Evolutionary conservation across 2,329 filamentous ascomycete genomes (phyloP).

Genomic region (Neonectria faginata): DNA sequence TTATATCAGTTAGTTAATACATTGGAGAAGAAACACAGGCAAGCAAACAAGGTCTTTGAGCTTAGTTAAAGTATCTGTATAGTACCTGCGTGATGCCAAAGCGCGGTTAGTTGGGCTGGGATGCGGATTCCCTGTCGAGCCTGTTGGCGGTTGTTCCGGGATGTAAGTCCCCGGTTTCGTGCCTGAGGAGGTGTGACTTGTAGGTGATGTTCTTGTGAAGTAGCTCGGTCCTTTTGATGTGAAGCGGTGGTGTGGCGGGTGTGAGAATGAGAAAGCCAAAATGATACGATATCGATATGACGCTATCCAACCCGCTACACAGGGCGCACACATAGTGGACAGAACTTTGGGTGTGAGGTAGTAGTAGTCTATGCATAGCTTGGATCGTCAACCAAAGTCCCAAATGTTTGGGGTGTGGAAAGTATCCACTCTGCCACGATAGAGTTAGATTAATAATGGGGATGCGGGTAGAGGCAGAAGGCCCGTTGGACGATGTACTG

Average conservation of each 20-base stretch:
- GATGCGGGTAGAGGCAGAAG: too few relatives aligned
- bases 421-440: neutral
- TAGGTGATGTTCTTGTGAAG: neutral
- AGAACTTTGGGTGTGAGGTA: too few relatives aligned
- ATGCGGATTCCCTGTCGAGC: too few relatives aligned
- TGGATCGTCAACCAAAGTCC: slow-evolving; percentile 5
- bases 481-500: too few relatives aligned
- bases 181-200: neutral
- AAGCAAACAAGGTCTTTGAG: too few relatives aligned
- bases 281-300: neutral
- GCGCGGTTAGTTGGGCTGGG: too few relatives aligned
- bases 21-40: neutral
- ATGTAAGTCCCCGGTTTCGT: neutral
- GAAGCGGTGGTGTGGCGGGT: neutral
- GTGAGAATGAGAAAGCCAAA: neutral
- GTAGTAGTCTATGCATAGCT: neutral
- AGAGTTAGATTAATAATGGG: neutral
- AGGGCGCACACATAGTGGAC: neutral
- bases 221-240: neutral
- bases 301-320: neutral
- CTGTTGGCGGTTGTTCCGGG: too few relatives aligned
- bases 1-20: slow-evolving; percentile 31
- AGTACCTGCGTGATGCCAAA: too few relatives aligned
- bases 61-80: too few relatives aligned
- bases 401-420: slow-evolving; percentile 3